Evolutionary conservation across 805 yeast genomes (phyloP).

Genomic region (Hanseniaspora clermontiae): DNA sequence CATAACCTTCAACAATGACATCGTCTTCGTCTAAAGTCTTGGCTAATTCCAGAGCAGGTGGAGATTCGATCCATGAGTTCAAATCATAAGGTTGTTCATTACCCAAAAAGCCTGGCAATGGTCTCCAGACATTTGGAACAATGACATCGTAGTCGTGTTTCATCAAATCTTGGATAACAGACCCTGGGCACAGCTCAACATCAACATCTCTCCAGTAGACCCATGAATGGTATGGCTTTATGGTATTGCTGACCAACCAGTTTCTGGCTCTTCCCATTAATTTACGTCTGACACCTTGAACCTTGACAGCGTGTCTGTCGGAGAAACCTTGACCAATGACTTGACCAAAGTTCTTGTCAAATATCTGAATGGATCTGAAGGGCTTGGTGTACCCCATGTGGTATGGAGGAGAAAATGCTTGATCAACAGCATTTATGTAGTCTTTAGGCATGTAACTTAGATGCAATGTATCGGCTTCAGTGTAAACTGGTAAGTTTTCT

Average conservation of each 20-base stretch:
- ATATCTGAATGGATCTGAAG: conserved; percentile 69
- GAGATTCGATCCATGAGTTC: conserved; percentile 91
- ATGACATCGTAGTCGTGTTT: conserved; percentile 55
- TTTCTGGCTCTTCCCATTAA: conserved; percentile 80
- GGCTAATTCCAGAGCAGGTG: conserved; percentile 59
- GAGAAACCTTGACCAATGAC: conserved; percentile 73
- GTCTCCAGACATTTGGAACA: conserved; percentile 92
- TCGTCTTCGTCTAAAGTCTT: conserved; percentile 58
- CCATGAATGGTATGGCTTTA: conserved; percentile 80
- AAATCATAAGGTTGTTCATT: conserved; percentile 90
- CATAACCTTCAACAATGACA: conserved; percentile 79
- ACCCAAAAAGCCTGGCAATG: conserved; percentile 82
- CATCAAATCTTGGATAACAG: conserved; percentile 65
- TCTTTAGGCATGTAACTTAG: conserved; percentile 55
- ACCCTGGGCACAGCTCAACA: conserved; percentile 69
- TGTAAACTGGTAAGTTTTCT: conserved; percentile 9
- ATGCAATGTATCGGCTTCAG: conserved; percentile 30
- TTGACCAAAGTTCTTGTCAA: conserved; percentile 73
- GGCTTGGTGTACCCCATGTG: conserved; percentile 52
- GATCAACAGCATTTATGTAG: conserved; percentile 44
- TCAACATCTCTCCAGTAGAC: conserved; percentile 86
- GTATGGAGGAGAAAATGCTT: conserved; percentile 53
- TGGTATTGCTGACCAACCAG: conserved; percentile 63
- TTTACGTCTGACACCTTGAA: conserved; percentile 72
- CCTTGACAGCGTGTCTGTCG: conserved; percentile 74